phyloP scores from a whole-genome alignment of 2,329 filamentous ascomycete species.

The Aspergillus cejpii region DNA sequence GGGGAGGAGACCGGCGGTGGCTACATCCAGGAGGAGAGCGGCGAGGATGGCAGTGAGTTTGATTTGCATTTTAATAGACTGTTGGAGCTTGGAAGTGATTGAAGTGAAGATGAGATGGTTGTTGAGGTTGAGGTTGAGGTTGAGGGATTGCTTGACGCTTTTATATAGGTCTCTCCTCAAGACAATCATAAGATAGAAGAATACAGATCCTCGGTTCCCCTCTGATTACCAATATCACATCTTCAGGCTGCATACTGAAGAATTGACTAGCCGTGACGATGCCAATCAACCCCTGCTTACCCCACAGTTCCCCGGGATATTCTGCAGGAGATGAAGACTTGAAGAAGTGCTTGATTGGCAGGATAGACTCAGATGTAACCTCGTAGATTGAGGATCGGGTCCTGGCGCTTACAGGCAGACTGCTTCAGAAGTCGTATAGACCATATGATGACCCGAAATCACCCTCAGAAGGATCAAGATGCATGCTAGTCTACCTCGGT shows the following conservation, averaged over 20 bases:
- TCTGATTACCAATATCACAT: too few relatives aligned
- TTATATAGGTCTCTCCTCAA: background rate
- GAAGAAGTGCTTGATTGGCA: too few relatives aligned
- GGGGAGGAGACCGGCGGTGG: background rate
- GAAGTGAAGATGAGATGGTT: background rate
- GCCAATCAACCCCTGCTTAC: background rate
- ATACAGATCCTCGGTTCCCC: background rate
- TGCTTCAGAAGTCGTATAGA: background rate
- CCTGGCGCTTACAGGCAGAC: too few relatives aligned
- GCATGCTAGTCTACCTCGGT: background rate
- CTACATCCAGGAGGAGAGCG: background rate
- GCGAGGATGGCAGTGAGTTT: background rate
- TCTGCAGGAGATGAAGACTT: too few relatives aligned
- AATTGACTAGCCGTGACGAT: too few relatives aligned
- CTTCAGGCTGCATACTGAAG: too few relatives aligned
- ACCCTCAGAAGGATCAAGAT: too few relatives aligned
- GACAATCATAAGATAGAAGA: background rate
- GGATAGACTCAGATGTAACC: background rate
- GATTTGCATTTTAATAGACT: slow-evolving; percentile 4
- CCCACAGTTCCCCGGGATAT: background rate
- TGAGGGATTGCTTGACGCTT: too few relatives aligned
- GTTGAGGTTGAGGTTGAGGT: too few relatives aligned
- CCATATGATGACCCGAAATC: too few relatives aligned
- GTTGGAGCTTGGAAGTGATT: background rate
- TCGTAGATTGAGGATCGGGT: background rate